phyloP scores from a whole-genome alignment of 2,329 filamentous ascomycete genomes.

The Xylaria sp. region DNA sequence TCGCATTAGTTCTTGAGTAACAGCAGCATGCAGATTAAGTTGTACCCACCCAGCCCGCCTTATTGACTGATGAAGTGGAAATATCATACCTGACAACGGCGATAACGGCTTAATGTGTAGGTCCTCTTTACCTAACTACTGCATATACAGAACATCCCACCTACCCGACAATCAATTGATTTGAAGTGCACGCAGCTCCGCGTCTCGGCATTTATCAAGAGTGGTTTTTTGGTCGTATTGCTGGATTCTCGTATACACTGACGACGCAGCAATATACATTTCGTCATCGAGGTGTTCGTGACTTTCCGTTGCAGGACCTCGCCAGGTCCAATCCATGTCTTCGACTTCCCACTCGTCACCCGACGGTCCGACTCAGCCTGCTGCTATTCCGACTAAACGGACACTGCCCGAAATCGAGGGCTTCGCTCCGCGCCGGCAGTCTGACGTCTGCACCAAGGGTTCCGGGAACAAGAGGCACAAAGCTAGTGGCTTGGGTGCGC shows the following conservation, averaged over 20 bases:
- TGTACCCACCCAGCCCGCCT: background rate
- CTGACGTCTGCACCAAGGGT: conserved; percentile 20
- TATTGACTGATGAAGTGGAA: background rate
- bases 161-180: background rate
- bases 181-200: background rate
- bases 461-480: conserved; percentile 42
- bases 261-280: conserved; percentile 10
- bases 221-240: background rate
- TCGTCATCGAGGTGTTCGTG: conserved; percentile 40
- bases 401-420: conserved; percentile 34
- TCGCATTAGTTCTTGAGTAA: too few relatives aligned
- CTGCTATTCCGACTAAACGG: conserved; percentile 45
- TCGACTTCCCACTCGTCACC: conserved; percentile 42
- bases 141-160: too few relatives aligned
- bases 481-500: conserved; percentile 21
- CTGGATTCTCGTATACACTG: conserved; percentile 13
- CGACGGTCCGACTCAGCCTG: conserved; percentile 43
- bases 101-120: background rate
- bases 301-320: conserved; percentile 47
- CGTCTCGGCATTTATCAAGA: background rate
- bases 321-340: conserved; percentile 46
- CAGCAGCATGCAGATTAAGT: too few relatives aligned
- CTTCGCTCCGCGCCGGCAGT: conserved; percentile 27
- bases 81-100: background rate
- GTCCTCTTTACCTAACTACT: background rate